Evolutionary conservation across 805 yeast genomes (phyloP).

Genomic region (Monosporozyma siamensis): DNA sequence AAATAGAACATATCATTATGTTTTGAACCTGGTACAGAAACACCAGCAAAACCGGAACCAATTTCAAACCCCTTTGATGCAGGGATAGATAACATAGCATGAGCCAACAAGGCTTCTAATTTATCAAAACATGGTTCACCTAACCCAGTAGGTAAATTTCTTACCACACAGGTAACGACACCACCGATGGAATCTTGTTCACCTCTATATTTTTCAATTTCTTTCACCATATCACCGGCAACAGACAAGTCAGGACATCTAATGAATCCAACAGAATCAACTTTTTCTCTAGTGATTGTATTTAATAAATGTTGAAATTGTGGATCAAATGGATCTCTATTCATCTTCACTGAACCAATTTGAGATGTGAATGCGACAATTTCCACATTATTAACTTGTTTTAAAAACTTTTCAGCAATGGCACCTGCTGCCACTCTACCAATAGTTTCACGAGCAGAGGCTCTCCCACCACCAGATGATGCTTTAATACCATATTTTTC

Average conservation of each 20-base stretch:
- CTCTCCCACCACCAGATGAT: conserved; percentile 94
- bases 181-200: conserved; percentile 93
- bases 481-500: conserved; percentile 89
- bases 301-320: conserved; percentile 58
- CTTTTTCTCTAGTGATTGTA: conserved; percentile 77
- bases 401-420: conserved; percentile 85
- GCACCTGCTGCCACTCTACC: conserved; percentile 99
- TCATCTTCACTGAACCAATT: conserved; percentile 73
- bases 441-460: conserved; percentile 95
- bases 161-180: conserved; percentile 91
- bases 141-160: conserved; percentile 90
- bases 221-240: conserved; percentile 72
- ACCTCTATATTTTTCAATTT: conserved; percentile 80
- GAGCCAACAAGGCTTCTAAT: conserved; percentile 89
- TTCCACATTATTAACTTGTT: conserved; percentile 71
- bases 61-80: conserved; percentile 98
- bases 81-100: conserved; percentile 95
- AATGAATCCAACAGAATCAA: conserved; percentile 81
- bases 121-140: conserved; percentile 98
- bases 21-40: conserved; percentile 79
- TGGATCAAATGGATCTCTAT: conserved; percentile 57
- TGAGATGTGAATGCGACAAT: conserved; percentile 95
- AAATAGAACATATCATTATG: conserved; percentile 83
- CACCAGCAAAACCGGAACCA: conserved; percentile 93
- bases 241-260: conserved; percentile 80